Evolutionary conservation across 208 protist species (phyloP).

Genomic region (Zelonia costaricensis): DNA sequence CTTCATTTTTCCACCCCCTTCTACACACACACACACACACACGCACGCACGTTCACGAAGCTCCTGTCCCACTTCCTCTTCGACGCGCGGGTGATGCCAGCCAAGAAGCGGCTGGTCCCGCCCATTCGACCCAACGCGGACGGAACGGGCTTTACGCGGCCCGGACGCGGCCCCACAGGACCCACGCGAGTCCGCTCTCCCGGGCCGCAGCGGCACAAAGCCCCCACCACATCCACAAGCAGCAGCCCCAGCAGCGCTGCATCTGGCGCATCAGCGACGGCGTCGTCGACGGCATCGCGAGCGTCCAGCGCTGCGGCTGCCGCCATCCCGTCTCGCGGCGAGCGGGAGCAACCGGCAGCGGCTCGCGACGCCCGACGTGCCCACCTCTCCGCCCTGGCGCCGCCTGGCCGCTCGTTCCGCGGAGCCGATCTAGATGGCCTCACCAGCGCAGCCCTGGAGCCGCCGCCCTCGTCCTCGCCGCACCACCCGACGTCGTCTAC

Average conservation of each 20-base stretch:
- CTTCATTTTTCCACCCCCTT: no score
- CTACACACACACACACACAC: no score
- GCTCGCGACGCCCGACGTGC: neutral
- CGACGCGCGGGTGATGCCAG: constrained; percentile 15
- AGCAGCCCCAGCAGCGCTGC: no score
- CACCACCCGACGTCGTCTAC: no score
- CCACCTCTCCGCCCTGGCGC: neutral
- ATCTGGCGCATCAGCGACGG: no score
- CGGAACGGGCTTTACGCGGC: constrained; percentile 33
- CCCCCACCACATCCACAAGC: no score
- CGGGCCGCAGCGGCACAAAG: neutral
- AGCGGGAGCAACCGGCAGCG: neutral
- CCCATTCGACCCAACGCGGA: constrained; percentile 42
- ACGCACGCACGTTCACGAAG: neutral
- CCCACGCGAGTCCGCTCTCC: neutral
- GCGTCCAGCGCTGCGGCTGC: no score
- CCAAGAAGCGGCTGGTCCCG: constrained; percentile 31
- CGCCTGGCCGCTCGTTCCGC: no score
- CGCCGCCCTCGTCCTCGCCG: no score
- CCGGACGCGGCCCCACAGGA: neutral
- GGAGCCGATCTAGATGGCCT: no score
- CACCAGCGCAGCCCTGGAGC: no score
- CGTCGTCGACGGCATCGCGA: no score
- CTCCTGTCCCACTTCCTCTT: neutral
- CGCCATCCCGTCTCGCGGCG: neutral